Conservation (phyloP, 2,329 filamentous ascomycete genomes). For the Xylaria polymorpha region DNA sequence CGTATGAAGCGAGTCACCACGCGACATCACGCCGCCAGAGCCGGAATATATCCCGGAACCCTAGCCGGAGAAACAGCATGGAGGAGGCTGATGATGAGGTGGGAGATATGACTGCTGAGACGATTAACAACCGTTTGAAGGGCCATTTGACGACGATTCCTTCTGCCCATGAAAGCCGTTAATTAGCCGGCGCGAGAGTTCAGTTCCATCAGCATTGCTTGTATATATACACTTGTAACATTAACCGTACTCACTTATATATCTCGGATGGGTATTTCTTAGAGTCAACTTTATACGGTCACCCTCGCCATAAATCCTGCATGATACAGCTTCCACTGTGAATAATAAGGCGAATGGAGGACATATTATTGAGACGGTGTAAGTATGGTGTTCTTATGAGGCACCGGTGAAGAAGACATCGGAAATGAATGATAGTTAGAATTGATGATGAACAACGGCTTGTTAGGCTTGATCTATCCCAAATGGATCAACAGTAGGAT, state of each 20-base stretch:
- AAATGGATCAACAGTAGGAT: no score
- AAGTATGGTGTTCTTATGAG: no score
- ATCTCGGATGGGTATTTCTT: not conserved
- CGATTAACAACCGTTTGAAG: conserved; percentile 1
- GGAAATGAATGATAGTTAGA: no score
- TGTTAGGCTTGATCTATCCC: no score
- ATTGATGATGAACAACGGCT: no score
- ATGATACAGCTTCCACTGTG: not conserved
- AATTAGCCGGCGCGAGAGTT: not conserved
- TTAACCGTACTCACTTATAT: not conserved
- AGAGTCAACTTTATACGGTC: not conserved
- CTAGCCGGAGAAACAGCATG: conserved; percentile 12
- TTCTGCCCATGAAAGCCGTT: conserved; percentile 15
- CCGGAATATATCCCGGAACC: conserved; percentile 12
- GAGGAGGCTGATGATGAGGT: conserved; percentile 15
- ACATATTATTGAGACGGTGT: no score
- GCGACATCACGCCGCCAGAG: conserved; percentile 17
- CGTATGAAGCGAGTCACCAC: conserved; percentile 10
- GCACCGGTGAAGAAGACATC: no score
- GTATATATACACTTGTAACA: conserved; percentile 13
- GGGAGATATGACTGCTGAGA: not conserved
- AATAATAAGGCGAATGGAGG: no score
- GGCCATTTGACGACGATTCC: conserved; percentile 12
- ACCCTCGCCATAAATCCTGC: not conserved
- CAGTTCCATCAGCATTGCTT: not conserved